A percentile compares a stretch with the other conserved stretches of the same genome.
Evolutionary conservation across 2,329 filamentous ascomycete genomes (phyloP).

Genomic region (Fusarium hainanense): DNA sequence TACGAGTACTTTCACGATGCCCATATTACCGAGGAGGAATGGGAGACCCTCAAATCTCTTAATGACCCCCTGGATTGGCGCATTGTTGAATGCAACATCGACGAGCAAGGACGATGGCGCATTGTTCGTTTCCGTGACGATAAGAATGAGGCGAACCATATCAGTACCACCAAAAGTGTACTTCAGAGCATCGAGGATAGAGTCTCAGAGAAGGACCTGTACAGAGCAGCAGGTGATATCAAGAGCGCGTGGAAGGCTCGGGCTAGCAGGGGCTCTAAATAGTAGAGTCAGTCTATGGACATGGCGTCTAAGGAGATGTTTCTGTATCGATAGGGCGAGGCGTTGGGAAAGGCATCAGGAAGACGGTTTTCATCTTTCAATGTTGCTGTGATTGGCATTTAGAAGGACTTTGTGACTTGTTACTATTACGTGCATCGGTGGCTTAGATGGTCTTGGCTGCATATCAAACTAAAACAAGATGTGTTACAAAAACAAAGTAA

Average conservation of each 20-base stretch:
- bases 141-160: conserved; percentile 91
- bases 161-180: conserved; percentile 84
- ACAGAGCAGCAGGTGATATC: conserved; percentile 75
- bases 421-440: neutral
- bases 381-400: neutral
- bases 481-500: neutral
- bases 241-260: conserved; percentile 80
- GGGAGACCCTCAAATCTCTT: conserved; percentile 82
- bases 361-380: neutral
- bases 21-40: conserved; percentile 78
- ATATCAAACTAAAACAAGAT: neutral
- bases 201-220: conserved; percentile 84
- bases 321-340: conserved; percentile 36
- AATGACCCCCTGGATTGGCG: conserved; percentile 83
- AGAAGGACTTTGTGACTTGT: neutral
- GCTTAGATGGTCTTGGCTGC: neutral
- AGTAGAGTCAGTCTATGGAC: conserved; percentile 61
- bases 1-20: conserved; percentile 77
- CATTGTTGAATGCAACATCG: conserved; percentile 90
- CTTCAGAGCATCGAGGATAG: conserved; percentile 89
- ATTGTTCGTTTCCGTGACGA: conserved; percentile 92
- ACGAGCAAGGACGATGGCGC: conserved; percentile 80
- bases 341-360: conserved; percentile 28
- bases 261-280: conserved; percentile 25
- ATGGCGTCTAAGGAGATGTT: conserved; percentile 29